These are phyloP conservation scores for Tremella mesenterica DNA, from an alignment of 768 basidiomycete genomes.

Conservation along the genomic window DNA sequence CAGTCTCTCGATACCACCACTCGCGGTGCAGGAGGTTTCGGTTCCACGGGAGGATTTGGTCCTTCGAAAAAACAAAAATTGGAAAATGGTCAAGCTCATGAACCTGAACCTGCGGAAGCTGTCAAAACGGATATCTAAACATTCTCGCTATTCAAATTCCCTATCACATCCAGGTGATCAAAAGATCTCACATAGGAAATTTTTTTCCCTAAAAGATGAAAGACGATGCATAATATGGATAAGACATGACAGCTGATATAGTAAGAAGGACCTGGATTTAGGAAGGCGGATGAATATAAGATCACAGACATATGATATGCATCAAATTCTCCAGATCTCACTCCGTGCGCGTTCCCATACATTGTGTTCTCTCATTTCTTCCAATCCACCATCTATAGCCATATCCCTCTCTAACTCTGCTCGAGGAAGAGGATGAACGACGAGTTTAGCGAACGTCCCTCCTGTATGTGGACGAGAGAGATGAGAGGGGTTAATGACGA, in stretches of 20 bases:
- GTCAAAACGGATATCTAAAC: background rate
- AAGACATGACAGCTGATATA: too few species aligned
- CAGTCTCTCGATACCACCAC: conserved; percentile 77
- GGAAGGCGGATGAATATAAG: background rate
- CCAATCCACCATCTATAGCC: conserved; percentile 22
- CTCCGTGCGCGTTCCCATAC: conserved; percentile 46
- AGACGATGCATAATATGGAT: background rate
- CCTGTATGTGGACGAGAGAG: conserved; percentile 46
- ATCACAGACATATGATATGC: background rate
- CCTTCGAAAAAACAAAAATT: conserved; percentile 8
- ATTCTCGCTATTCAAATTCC: too few species aligned
- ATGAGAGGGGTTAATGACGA: conserved; percentile 78
- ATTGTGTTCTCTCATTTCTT: conserved; percentile 37
- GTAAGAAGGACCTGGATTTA: background rate
- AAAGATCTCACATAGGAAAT: too few species aligned
- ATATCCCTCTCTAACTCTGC: conserved; percentile 24
- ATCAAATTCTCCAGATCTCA: conserved; percentile 46
- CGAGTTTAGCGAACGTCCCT: conserved; percentile 47
- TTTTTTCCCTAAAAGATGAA: background rate
- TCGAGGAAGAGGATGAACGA: conserved; percentile 43
- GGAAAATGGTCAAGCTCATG: conserved; percentile 7
- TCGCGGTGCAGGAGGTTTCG: conserved; percentile 80
- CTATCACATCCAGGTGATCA: too few species aligned
- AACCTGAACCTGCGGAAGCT: background rate
- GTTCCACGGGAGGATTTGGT: conserved; percentile 76